Evolutionary conservation across 768 basidiomycete genomes (phyloP), one percentile per base, ranked within the genome.

Genomic region (Pholiota molesta): DNA sequence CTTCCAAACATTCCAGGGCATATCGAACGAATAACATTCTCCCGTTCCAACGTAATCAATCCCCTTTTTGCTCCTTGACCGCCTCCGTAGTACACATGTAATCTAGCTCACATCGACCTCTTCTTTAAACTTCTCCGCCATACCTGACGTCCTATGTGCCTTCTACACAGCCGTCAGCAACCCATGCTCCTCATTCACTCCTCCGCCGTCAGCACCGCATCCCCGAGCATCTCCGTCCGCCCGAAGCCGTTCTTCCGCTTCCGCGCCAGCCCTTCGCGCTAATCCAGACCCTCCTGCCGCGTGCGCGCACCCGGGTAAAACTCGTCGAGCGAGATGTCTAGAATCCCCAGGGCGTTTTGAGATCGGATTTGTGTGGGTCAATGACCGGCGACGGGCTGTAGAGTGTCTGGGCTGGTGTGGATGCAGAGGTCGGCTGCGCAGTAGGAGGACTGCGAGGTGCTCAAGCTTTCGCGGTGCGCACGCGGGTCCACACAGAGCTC

Each of bases 151-250:
- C 67, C 95, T 76, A 77, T 96, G 91, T 16, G 95, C 81, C 83
- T 96, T 96, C 82, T 31, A 95, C 95, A 65, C 74, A 91, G 79
- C 93, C 89, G 0, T 93, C 4, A 93, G 95, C 33, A 95, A 77
- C 55, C 92, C 95, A 65, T 74, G 91, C 79, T 94, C 89, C 0
- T 93, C 4, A 93, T 95, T 95, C 95, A 96, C 75, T 95, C 94
- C n/a, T n/a, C 90, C 16, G 86, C 69, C 2, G 88, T 89, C 67
- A 97, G 73, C 28, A 97, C 79, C 19, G 95, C 89, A 14, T 79
- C 87, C 69, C 88, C 84, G n/a, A 95, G 77, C 61, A 86, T 75
- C 78, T 97, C 94, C 79, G 92, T 86, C 52, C 81, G 68, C 78
- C 91, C 94, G 74, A 97, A 90, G 2, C 87, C 88, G 53, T n/a